Conservation (phyloP, 1,284 basidiomycete species). For the Irpex lacteus region DNA sequence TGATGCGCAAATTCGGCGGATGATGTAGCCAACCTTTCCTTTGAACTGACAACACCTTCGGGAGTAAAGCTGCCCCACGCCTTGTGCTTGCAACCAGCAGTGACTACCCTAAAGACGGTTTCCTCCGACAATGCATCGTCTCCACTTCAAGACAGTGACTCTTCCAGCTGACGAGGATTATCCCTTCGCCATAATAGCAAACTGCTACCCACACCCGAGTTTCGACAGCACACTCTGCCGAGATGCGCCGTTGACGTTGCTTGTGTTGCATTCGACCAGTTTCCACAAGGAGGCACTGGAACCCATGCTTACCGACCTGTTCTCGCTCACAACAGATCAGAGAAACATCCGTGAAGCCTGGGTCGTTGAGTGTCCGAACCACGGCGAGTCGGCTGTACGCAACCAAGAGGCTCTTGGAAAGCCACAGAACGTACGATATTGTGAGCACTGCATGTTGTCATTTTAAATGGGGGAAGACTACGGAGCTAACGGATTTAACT, state of each 20-base stretch:
- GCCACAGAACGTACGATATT: constrained; percentile 11
- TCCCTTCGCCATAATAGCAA: constrained; percentile 1
- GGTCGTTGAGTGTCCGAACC: constrained; percentile 29
- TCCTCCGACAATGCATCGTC: background rate
- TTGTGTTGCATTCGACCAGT: constrained; percentile 13
- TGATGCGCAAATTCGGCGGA: no score
- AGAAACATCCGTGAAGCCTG: constrained; percentile 28
- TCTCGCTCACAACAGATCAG: constrained; percentile 10
- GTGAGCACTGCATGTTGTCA: constrained; percentile 9
- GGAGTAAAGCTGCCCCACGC: background rate
- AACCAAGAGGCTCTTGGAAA: constrained; percentile 18
- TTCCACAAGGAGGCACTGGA: constrained; percentile 30
- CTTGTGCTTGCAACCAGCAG: no score
- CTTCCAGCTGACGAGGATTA: background rate
- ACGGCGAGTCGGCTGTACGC: constrained; percentile 24
- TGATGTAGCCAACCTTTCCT: no score
- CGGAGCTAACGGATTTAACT: background rate
- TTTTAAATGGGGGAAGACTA: background rate
- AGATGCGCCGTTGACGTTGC: constrained; percentile 4
- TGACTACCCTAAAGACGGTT: no score
- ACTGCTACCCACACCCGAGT: constrained; percentile 2
- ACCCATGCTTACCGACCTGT: constrained; percentile 21
- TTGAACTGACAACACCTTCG: no score
- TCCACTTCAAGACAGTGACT: background rate
- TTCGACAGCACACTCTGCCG: background rate